phyloP scores from a whole-genome alignment of 1,139 yeast species.

The Blastobotrys persicus region DNA sequence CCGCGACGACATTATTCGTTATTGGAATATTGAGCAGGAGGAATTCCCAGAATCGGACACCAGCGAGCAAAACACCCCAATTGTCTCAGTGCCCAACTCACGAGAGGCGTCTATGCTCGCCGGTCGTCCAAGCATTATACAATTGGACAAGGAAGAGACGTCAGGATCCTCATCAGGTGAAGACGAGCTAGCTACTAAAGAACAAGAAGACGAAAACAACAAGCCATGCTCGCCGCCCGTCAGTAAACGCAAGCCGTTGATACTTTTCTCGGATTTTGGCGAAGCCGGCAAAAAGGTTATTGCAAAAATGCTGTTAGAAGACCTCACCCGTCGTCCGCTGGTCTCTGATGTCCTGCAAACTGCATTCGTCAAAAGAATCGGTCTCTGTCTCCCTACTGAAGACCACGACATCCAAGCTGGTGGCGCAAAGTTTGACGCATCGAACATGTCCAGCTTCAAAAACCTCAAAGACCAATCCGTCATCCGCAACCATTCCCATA shows the following conservation, averaged over 20 bases:
- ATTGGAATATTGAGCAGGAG: conserved; percentile 80
- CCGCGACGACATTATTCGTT: conserved; percentile 37
- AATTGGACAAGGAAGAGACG: conserved; percentile 58
- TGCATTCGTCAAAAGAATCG: conserved; percentile 79
- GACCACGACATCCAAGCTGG: not conserved
- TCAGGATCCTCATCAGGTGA: conserved; percentile 6
- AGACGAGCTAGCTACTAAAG: conserved; percentile 10
- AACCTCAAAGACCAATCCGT: conserved; percentile 20
- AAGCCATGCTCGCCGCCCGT: not conserved
- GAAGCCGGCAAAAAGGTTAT: conserved; percentile 29
- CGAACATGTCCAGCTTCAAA: conserved; percentile 17
- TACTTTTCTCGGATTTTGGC: conserved; percentile 31
- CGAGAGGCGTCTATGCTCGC: not conserved
- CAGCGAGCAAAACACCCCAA: conserved; percentile 55
- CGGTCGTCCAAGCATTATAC: conserved; percentile 25
- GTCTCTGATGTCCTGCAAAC: conserved; percentile 70
- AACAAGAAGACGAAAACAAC: not conserved
- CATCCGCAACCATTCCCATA: conserved; percentile 26
- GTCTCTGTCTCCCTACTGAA: conserved; percentile 46
- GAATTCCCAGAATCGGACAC: conserved; percentile 13
- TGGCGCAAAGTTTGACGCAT: conserved; percentile 16
- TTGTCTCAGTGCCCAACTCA: not conserved
- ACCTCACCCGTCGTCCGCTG: conserved; percentile 67
- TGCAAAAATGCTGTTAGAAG: conserved; percentile 61
- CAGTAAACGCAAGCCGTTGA: conserved; percentile 15